Base-by-base conservation (phyloP, 83 land plant genomes). In the Picea abies region DNA sequence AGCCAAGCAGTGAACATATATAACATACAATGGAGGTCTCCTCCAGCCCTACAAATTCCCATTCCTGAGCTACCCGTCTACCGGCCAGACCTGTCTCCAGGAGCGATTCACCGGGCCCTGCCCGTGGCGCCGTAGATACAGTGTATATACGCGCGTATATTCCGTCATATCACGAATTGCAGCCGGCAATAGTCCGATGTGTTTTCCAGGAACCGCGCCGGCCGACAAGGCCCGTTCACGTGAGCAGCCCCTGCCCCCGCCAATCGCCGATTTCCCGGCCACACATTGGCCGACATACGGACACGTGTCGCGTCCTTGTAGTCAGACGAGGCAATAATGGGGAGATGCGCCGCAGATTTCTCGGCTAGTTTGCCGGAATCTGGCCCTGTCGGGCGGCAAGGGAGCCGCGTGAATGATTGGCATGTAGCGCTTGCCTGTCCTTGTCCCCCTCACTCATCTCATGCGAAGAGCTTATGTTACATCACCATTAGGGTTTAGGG, bases 351-450 rank as follows among this genome's bases (percentile, higher is more conserved):
- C 60, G 62, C 10, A 35, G 52, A 52, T 52, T 60, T 56, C 80
- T 61, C 60, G 80, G 62, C 60, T 7, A 1, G 41, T 60, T 78
- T 56, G 80, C 80, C 80, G 80, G 80, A 60, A 78, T 78, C 80
- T 78, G 60, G n/a, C 37, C 60, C 80, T 78, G 80, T 78, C 80
- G 80, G 80, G 62, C 80, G 52, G 80, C 80, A 78, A 78, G 80
- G 80, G 80, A 78, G 80, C 80, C 80, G 80, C 80, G 63, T 78
- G 80, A 78, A 78, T 78, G 80, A 78, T 78, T 78, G 80, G 63
- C 41, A 58, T 56, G 63, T 60, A 26, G 62, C 63, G 63, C 49
- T 56, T 60, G 63, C 79, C 79, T 22, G 26, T 66, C 26, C 69
- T 66, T 66, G 22, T 66, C 69, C 22, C 69, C 69, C 68, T 25